Evolutionary conservation across 345 rosid genomes (phyloP), one percentile per base, ranked within the genome.

Genomic region (Firmiana major): DNA sequence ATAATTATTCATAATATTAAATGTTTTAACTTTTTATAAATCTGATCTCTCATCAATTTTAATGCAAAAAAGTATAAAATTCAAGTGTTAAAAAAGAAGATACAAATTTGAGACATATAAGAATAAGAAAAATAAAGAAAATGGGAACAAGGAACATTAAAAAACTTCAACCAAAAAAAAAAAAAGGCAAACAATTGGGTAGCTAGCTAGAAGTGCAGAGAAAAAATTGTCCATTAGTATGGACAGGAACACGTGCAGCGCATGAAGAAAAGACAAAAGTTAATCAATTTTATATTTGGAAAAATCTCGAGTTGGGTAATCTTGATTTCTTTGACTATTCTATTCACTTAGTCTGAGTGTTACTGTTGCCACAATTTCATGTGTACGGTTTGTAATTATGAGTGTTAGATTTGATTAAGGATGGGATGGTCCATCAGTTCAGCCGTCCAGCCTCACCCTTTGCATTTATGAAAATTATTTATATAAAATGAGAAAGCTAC

Each of bases 221-320:
- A 63, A 62, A 75, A 59, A 66, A 64, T 48, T 70, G 71, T 63
- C 62, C 53, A 58, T n/a, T 74, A 70, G 67, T 59, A 22, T 16
- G 75, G 75, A 75, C 46, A 75, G 62, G 77, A 71, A 76, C 83
- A 82, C 73, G 73, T 75, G 82, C 79, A 55, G 36, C 75, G 85
- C 81, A 79, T 81, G 55, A 77, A 65, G 1, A 71, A 71, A 63
- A 62, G 81, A 78, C 73, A 79, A 78, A 67, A 55, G 2, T 34
- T 22, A 3, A 24, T 36, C 60, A 16, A 71, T 46, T 74, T 70
- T 79, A 0, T 70, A 22, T 54, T 70, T 74, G 67, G 49, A 57
- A 65, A 80, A 0, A 0, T 60, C 5, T 60, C 13, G 67, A 77
- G 46, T 24, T 63, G 13, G 31, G 43, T 48, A 24, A 19, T 69